Conservation (phyloP, 768 basidiomycete genomes). For the Coprinopsis marcescibilis region DNA sequence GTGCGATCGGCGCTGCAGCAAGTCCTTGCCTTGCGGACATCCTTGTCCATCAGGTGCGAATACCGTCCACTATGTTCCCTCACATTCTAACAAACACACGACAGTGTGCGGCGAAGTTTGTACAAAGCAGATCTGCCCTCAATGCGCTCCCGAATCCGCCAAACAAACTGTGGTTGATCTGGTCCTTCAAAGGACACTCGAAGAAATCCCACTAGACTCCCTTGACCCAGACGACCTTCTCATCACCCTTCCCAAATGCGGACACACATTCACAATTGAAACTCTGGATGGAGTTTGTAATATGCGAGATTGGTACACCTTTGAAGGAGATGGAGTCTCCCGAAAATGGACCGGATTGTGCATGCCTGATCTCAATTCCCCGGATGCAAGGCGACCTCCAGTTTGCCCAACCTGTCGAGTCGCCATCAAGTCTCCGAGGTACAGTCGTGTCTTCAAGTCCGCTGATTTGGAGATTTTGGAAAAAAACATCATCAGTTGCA, state of each 20-base stretch:
- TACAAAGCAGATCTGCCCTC: slow-evolving; percentile 43
- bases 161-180: slow-evolving; percentile 50
- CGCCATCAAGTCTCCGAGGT: slow-evolving; percentile 51
- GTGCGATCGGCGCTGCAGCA: slow-evolving; percentile 50
- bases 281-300: slow-evolving; percentile 58
- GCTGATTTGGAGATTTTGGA: slow-evolving; percentile 63
- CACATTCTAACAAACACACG: slow-evolving; percentile 1
- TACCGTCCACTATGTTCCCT: background rate
- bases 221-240: slow-evolving; percentile 40
- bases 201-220: slow-evolving; percentile 37
- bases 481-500: slow-evolving; percentile 48
- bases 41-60: slow-evolving; percentile 57
- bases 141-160: slow-evolving; percentile 36
- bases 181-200: slow-evolving; percentile 45
- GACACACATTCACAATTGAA: slow-evolving; percentile 66
- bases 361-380: slow-evolving; percentile 33
- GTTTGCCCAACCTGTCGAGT: slow-evolving; percentile 59
- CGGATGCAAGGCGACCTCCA: slow-evolving; percentile 32
- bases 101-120: slow-evolving; percentile 69
- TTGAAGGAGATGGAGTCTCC: slow-evolving; percentile 22
- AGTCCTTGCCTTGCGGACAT: slow-evolving; percentile 53
- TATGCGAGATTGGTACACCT: slow-evolving; percentile 45
- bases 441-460: slow-evolving; percentile 56
- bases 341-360: slow-evolving; percentile 40
- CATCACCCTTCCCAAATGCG: slow-evolving; percentile 56